These are phyloP conservation scores for Cadophora sp. DNA, from an alignment of 2,329 filamentous ascomycete species.

Conservation along the genomic window DNA sequence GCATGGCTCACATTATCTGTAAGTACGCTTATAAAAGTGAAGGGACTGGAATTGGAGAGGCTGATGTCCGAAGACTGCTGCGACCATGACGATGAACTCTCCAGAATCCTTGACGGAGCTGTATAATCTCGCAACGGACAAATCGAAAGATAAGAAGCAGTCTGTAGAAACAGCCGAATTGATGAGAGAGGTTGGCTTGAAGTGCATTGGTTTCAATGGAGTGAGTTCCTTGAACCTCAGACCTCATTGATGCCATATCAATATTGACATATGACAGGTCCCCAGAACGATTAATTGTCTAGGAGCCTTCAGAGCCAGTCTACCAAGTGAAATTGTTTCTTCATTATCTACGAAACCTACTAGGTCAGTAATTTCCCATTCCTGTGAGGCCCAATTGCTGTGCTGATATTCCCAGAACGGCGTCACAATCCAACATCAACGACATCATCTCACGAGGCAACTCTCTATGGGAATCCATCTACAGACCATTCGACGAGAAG, in stretches of 20 bases:
- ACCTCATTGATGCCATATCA: constrained; percentile 58
- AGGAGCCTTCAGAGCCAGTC: constrained; percentile 69
- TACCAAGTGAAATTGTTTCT: constrained; percentile 62
- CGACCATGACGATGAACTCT: constrained; percentile 87
- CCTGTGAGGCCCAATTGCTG: neutral
- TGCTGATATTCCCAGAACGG: constrained; percentile 21
- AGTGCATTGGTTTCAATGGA: constrained; percentile 82
- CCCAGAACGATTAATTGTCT: constrained; percentile 85
- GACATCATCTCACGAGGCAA: constrained; percentile 64
- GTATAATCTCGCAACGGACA: constrained; percentile 35
- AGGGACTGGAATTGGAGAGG: neutral
- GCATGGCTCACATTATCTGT: constrained; percentile 74
- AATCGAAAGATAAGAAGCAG: constrained; percentile 35
- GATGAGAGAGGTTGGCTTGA: constrained; percentile 77
- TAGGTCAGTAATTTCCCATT: constrained; percentile 39
- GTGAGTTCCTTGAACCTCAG: constrained; percentile 41
- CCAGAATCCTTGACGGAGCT: constrained; percentile 74
- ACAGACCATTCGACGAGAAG: constrained; percentile 76
- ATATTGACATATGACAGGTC: constrained; percentile 57
- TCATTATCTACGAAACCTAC: constrained; percentile 63
- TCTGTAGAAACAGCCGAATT: constrained; percentile 60
- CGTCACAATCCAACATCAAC: constrained; percentile 56
- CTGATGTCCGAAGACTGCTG: constrained; percentile 65
- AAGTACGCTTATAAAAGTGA: constrained; percentile 13
- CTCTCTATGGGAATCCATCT: constrained; percentile 77